These are phyloP conservation scores for Stevia rebaudiana DNA, from an alignment of 140 eudicot genomes.

Conservation along the genomic window DNA sequence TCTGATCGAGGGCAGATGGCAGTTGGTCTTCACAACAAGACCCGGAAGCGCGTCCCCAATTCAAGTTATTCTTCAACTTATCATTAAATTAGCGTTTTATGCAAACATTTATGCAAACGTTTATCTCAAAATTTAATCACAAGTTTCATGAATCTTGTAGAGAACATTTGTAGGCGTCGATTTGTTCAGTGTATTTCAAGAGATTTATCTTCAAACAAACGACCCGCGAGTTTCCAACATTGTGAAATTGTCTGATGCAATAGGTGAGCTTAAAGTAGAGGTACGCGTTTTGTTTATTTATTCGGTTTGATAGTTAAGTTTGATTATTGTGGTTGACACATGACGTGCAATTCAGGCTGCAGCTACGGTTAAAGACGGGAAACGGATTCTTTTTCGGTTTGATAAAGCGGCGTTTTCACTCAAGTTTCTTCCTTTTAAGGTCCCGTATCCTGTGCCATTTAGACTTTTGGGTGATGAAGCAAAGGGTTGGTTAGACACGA, in stretches of 20 bases:
- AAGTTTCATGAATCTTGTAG: conserved; percentile 32
- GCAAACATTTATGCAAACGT: background rate
- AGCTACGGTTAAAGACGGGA: conserved; percentile 75
- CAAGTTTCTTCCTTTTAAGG: conserved; percentile 86
- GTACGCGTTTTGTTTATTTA: conserved; percentile 32
- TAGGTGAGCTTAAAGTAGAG: conserved; percentile 99
- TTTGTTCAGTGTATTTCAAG: conserved; percentile 86
- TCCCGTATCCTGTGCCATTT: conserved; percentile 97
- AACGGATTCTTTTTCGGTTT: conserved; percentile 71
- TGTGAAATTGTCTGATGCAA: conserved; percentile 77
- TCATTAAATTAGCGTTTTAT: background rate
- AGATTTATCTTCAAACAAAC: conserved; percentile 68
- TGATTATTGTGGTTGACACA: conserved; percentile 6
- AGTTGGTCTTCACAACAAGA: conserved; percentile 80
- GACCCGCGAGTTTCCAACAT: conserved; percentile 94
- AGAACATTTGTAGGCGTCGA: conserved; percentile 97
- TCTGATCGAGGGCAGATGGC: conserved; percentile 94
- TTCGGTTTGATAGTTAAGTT: background rate
- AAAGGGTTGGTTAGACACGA: conserved; percentile 96
- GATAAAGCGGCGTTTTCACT: conserved; percentile 92
- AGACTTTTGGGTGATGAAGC: conserved; percentile 93
- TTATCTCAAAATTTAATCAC: conserved; percentile 12
- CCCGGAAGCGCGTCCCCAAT: conserved; percentile 95
- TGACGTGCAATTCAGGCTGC: conserved; percentile 51
- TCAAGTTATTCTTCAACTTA: conserved; percentile 44